These are phyloP conservation scores for Coemansia sp. DNA, from an alignment of 192 early-diverging fungal genomes.

Conservation along the genomic window DNA sequence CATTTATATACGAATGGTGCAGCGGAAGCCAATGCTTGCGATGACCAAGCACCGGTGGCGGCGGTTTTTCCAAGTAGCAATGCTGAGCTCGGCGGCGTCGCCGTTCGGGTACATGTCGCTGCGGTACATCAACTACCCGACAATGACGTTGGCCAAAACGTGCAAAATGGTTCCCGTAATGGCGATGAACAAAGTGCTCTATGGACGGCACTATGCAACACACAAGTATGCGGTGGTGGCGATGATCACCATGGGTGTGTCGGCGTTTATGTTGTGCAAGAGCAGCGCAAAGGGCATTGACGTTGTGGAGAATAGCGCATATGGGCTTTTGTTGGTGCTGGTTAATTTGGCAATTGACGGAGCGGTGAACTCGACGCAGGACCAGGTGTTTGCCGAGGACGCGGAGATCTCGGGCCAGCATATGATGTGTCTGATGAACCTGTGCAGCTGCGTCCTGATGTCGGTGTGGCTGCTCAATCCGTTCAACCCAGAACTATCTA, in stretches of 20 bases:
- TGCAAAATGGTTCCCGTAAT: constrained; percentile 96
- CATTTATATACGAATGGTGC: constrained; percentile 67
- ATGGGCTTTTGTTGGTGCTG: constrained; percentile 76
- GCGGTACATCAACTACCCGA: constrained; percentile 95
- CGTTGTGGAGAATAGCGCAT: constrained; percentile 64
- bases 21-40: constrained; percentile 44
- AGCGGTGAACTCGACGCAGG: constrained; percentile 93
- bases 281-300: constrained; percentile 20
- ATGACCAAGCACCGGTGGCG: constrained; percentile 52
- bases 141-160: constrained; percentile 94
- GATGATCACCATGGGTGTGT: constrained; percentile 88
- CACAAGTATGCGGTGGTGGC: constrained; percentile 86
- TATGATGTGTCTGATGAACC: constrained; percentile 99
- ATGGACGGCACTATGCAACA: constrained; percentile 80
- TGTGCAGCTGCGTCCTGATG: constrained; percentile 75
- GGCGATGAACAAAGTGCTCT: constrained; percentile 91
- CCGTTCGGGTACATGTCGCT: constrained; percentile 94
- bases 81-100: constrained; percentile 72
- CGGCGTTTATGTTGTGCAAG: constrained; percentile 89
- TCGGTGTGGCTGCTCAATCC: constrained; percentile 73
- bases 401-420: constrained; percentile 73
- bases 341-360: constrained; percentile 92
- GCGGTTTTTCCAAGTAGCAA: constrained; percentile 75
- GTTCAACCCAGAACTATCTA: constrained; percentile 71
- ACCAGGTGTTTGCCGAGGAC: constrained; percentile 85